A percentile compares a stretch with the other conserved stretches of the same genome.
These are phyloP conservation scores for Mucuna pruriens DNA, from an alignment of 306 rosid genomes.

Conservation along the genomic window DNA sequence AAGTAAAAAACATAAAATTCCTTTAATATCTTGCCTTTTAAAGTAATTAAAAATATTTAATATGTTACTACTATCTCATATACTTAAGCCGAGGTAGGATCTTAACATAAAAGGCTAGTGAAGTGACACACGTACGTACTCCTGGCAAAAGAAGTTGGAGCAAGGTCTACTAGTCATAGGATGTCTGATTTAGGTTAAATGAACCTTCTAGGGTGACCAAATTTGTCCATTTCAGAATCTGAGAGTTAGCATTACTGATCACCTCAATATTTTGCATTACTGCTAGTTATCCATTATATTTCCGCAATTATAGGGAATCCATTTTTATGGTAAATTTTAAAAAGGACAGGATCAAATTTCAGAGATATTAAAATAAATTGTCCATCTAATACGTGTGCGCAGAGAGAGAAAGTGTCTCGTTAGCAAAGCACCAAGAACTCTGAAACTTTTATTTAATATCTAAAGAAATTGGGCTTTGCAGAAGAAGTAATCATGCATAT, in stretches of 20 bases:
- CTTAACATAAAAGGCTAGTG: neutral
- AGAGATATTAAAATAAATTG: neutral
- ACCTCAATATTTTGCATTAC: neutral
- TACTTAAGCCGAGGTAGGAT: neutral
- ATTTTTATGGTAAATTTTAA: neutral
- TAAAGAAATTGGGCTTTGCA: slow-evolving; percentile 19
- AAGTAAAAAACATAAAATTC: too few relatives aligned
- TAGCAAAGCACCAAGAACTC: neutral
- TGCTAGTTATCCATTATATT: neutral
- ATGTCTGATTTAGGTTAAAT: neutral
- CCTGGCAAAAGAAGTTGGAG: neutral
- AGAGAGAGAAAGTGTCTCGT: neutral
- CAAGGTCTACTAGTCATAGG: neutral
- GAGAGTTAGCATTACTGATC: neutral
- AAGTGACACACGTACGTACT: neutral
- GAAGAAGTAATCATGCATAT: slow-evolving; percentile 22
- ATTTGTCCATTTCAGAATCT: neutral
- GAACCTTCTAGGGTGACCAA: neutral
- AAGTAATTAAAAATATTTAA: too few relatives aligned
- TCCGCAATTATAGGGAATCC: neutral
- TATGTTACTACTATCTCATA: neutral
- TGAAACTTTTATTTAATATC: slow-evolving; percentile 33
- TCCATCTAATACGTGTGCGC: neutral
- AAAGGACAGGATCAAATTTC: neutral
- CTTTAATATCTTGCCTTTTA: too few relatives aligned